Percentiles rank a stretch among this genome's conserved stretches.
Conservation (phyloP, 257 asterid genomes). For the Penstemon eatonii region DNA sequence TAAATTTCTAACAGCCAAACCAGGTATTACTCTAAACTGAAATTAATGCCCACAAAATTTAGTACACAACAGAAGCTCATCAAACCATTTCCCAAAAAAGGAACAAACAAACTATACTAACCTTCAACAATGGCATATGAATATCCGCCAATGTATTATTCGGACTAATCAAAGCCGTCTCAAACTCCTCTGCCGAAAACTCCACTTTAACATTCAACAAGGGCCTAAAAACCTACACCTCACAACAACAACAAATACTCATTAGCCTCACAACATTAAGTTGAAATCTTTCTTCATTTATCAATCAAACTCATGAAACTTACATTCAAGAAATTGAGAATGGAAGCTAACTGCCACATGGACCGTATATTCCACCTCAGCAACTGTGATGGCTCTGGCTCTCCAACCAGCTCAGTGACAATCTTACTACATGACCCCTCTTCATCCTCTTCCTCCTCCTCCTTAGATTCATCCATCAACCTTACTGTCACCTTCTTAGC, state of each 20-base stretch:
- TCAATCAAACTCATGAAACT: conserved; percentile 28
- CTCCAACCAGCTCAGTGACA: conserved; percentile 72
- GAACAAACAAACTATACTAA: conserved; percentile 27
- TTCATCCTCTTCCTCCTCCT: conserved; percentile 46
- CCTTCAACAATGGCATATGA: conserved; percentile 92
- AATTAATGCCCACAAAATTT: neutral
- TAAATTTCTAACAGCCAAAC: neutral
- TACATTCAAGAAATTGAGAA: conserved; percentile 91
- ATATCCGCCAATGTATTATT: conserved; percentile 80
- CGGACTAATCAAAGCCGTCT: conserved; percentile 84
- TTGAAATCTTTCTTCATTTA: neutral
- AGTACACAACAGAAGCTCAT: conserved; percentile 5
- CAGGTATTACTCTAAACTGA: neutral
- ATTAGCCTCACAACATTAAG: conserved; percentile 31
- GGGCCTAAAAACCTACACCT: conserved; percentile 80
- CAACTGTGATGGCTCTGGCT: conserved; percentile 81
- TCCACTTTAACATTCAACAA: conserved; percentile 86
- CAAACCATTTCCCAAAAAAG: neutral
- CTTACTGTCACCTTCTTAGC: conserved; percentile 57
- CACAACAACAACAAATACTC: conserved; percentile 29
- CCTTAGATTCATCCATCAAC: conserved; percentile 42
- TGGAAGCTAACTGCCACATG: conserved; percentile 98
- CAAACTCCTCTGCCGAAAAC: conserved; percentile 90
- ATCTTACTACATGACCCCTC: conserved; percentile 44
- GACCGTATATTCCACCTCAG: conserved; percentile 83